Evolutionary conservation across 345 rosid species (phyloP), one percentile per base, ranked within the genome.

Genomic region (Salix suchowensis): DNA sequence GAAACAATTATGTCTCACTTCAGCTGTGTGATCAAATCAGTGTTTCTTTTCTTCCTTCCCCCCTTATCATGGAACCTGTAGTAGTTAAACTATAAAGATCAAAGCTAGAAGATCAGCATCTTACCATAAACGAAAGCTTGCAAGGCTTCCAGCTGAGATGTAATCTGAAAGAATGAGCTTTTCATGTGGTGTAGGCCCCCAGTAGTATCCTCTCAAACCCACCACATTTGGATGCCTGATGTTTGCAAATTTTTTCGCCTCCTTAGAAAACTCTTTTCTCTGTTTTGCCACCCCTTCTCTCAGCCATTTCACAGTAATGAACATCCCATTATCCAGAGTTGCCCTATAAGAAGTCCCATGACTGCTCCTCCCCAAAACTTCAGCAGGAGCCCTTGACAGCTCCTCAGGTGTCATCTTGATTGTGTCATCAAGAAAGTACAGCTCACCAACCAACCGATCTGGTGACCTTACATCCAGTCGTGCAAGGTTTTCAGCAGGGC

Each of bases 161-260:
- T 85, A 93, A 84, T 96, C 99, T 0, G 97, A 96, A 75, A 96
- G 94, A 85, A 96, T 93, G 79, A 96, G 97, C 88, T 96, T 96
- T 84, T 96, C 99, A 67, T 96, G 99, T 82, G 91, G 98, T 21
- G 97, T 93, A 5, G 98, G 99, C 24, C 99, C 99, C 99, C 99
- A 96, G 65, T 96, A 96, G 88, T 96, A 96, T 16, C 99, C 99
- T 83, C 92, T 82, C 80, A 96, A 87, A 50, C 96, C 93, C 61
- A 93, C 99, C 34, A 96, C 99, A 81, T 96, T 96, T 34, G 99
- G 99, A 84, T 96, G 98, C 76, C 99, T 85, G 71, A 96, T 92
- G 82, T 93, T 96, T 0, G 99, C 87, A 83, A 96, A 93, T 68
- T 93, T 96, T 84, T 92, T 93, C 55, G 96, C 99, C 77, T 96